Percentiles rank a stretch among this genome's conserved stretches.
phyloP scores from a whole-genome alignment of 148 eudicot species.

The Rhododendron griersonianum region DNA sequence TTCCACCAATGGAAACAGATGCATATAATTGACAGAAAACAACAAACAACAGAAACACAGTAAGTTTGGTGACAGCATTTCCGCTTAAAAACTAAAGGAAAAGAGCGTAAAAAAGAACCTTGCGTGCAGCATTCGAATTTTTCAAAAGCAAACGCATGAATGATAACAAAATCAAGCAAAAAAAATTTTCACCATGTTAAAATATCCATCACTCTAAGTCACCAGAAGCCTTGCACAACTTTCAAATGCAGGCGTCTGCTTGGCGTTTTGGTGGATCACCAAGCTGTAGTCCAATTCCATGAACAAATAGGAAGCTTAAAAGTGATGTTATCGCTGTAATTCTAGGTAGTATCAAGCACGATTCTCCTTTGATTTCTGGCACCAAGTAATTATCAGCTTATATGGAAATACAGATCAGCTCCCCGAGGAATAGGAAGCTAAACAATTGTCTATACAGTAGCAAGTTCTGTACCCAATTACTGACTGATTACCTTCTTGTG shows the following conservation, averaged over 20 bases:
- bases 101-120: not conserved
- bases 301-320: not conserved
- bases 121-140: not conserved
- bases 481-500: not conserved
- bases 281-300: not conserved
- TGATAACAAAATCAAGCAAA: not conserved
- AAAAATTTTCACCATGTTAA: not conserved
- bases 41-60: not conserved
- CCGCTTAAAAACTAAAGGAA: not conserved
- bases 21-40: not conserved
- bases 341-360: too few relatives aligned
- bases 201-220: not conserved
- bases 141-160: not conserved
- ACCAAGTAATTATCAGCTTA: not conserved
- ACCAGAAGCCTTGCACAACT: not conserved
- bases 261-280: not conserved
- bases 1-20: slow-evolving; percentile 4
- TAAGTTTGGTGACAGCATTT: not conserved
- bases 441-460: not conserved
- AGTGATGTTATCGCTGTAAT: not conserved
- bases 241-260: not conserved
- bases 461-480: not conserved
- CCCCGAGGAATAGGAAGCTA: not conserved
- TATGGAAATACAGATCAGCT: not conserved
- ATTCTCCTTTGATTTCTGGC: not conserved